A percentile compares a stretch with the other conserved stretches of the same genome.
These are phyloP conservation scores for Sanghuangporus sanghuang DNA, from an alignment of 1,284 basidiomycete species.

Conservation along the genomic window DNA sequence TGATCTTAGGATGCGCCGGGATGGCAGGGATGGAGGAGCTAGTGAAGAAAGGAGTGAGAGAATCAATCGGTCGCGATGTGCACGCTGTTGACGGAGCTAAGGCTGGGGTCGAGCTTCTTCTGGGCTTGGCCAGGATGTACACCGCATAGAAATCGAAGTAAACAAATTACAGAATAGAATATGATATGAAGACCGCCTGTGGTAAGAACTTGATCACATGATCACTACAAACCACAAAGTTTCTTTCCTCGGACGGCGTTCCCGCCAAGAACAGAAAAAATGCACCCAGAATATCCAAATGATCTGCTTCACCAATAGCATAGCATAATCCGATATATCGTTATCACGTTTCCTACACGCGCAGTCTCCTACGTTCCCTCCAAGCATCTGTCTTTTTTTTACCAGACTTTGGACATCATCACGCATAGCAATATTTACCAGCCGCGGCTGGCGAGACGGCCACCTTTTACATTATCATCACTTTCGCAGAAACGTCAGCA, in stretches of 20 bases:
- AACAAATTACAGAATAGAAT: not conserved
- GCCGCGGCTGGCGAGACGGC: slow-evolving; percentile 45
- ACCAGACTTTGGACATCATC: too few relatives aligned
- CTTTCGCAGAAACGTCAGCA: slow-evolving; percentile 31
- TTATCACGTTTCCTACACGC: too few relatives aligned
- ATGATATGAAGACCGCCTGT: not conserved
- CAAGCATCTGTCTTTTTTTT: too few relatives aligned
- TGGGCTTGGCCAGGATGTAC: not conserved
- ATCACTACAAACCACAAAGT: too few relatives aligned
- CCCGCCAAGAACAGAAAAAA: too few relatives aligned
- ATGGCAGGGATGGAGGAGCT: slow-evolving; percentile 43
- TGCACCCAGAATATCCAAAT: too few relatives aligned
- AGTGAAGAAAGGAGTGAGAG: slow-evolving; percentile 32
- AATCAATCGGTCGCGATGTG: slow-evolving; percentile 28
- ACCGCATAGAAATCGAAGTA: not conserved
- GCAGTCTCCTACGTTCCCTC: too few relatives aligned
- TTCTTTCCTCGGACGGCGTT: too few relatives aligned
- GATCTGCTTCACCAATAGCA: too few relatives aligned
- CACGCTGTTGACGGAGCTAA: slow-evolving; percentile 40
- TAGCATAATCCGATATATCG: too few relatives aligned
- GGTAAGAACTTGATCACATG: not conserved
- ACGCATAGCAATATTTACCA: slow-evolving; percentile 32
- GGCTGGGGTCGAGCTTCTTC: slow-evolving; percentile 24
- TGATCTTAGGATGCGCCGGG: slow-evolving; percentile 41
- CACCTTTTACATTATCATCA: slow-evolving; percentile 60